Percentiles rank a stretch among this genome's conserved stretches.
These are phyloP conservation scores for Candida tibetensis DNA, from an alignment of 805 yeast species.

Conservation along the genomic window DNA sequence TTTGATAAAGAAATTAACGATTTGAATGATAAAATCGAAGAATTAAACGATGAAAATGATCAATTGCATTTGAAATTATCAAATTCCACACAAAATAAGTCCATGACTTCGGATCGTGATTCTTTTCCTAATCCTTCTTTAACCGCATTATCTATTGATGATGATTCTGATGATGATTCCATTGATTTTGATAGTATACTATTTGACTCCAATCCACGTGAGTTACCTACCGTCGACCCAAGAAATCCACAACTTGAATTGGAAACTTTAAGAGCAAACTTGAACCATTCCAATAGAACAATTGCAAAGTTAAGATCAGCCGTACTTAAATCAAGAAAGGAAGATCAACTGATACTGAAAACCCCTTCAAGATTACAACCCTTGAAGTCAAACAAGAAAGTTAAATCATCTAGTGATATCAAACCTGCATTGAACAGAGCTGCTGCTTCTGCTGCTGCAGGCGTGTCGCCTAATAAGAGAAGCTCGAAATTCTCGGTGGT, in stretches of 20 bases:
- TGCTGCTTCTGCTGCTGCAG: conserved; percentile 15
- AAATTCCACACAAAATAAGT: conserved; percentile 15
- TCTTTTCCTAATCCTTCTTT: conserved; percentile 1
- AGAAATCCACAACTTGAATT: conserved; percentile 51
- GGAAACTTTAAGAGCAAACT: conserved; percentile 63
- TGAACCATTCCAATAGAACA: conserved; percentile 61
- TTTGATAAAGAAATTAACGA: conserved; percentile 44
- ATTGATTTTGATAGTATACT: conserved; percentile 33
- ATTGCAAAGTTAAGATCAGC: conserved; percentile 58
- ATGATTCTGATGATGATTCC: conserved; percentile 35
- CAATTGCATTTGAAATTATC: conserved; percentile 43
- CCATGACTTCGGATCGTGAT: conserved; percentile 3
- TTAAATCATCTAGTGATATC: conserved; percentile 11
- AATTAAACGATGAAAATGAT: conserved; percentile 69
- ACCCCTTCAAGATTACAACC: conserved; percentile 13
- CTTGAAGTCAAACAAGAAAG: conserved; percentile 12
- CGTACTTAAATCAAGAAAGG: conserved; percentile 43
- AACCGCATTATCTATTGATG: conserved; percentile 17
- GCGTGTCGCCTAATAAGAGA: conserved; percentile 35
- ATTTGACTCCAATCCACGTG: conserved; percentile 24
- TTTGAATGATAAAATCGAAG: conserved; percentile 51
- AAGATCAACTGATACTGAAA: conserved; percentile 24
- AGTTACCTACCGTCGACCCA: conserved; percentile 29
- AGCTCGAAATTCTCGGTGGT: conserved; percentile 30
- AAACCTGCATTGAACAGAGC: conserved; percentile 17